Evolutionary conservation across 2,329 filamentous ascomycete genomes (phyloP), one percentile per base, ranked within the genome.

Genomic region (Stenocarpella maydis): DNA sequence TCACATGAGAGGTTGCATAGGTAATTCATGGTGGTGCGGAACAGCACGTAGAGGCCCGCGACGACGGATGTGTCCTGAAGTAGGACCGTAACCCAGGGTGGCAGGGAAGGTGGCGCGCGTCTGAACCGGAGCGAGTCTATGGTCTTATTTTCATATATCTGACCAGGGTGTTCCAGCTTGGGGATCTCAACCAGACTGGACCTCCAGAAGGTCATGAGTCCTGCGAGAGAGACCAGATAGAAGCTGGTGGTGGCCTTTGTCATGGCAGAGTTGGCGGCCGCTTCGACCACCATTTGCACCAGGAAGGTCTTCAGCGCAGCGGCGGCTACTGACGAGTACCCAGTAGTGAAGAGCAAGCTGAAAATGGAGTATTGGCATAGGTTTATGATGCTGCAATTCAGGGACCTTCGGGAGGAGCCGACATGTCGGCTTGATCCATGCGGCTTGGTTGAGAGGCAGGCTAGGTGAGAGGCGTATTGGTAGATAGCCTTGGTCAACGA

Each of bases 381-480:
- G 28, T 66, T 66, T 9, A 66, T 47, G 15, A n/a, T 47, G 39
- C 64, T 58, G 41, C 50, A 54, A 31, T 47, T 47, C 15, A 58
- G 15, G 3, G 28, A 47, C 21, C 21, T 24, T 49, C n/a, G 24
- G 19, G 64, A 58, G 15, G 28, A 37, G 39, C 1, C 21, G 3
- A 10, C 28, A n/a, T 39, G 43, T 41, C 26, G n/a, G n/a, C 15
- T n/a, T 12, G 60, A 49, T 19, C 5, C 43, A n/a, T 39, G 41
- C 9, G 47, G 15, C 9, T 37, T 15, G 19, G 34, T 21, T 24
- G 39, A 26, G n/a, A 66, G 52, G 15, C 28, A 31, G 41, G 41
- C 50, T 14, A 66, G 64, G 52, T 66, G 52, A n/a, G 5, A 37
- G 34, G 64, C 39, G 8, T 66, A 66, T 49, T 66, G 64, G 2